Evolutionary conservation across 345 rosid genomes (phyloP).

Genomic region (Eucalyptus sp.): DNA sequence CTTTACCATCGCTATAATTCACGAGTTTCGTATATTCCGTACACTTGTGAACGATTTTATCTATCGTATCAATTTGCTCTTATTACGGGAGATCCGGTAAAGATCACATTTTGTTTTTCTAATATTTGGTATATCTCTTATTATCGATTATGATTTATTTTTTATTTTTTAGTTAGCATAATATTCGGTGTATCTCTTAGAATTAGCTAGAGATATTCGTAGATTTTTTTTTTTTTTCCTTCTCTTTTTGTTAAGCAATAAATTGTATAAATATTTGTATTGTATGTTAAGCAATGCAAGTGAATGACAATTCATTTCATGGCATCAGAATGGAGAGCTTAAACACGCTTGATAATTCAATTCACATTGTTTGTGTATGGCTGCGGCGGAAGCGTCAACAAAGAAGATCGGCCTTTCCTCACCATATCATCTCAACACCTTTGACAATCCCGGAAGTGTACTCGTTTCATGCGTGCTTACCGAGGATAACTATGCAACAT

Average conservation of each 20-base stretch:
- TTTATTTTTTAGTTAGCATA: not conserved
- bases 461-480: too few relatives aligned
- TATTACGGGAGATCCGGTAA: not conserved
- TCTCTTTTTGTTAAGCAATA: not conserved
- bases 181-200: not conserved
- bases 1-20: not conserved
- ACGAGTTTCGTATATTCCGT: not conserved
- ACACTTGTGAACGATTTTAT: not conserved
- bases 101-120: not conserved
- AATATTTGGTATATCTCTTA: not conserved
- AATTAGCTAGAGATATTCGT: not conserved
- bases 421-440: too few relatives aligned
- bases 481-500: too few relatives aligned
- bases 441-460: too few relatives aligned
- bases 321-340: too few relatives aligned
- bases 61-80: not conserved
- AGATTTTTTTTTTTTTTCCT: not conserved
- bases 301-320: not conserved
- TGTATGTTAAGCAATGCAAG: not conserved
- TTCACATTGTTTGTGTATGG: too few relatives aligned
- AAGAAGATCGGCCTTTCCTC: too few relatives aligned
- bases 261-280: not conserved
- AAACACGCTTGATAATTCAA: too few relatives aligned
- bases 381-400: too few relatives aligned
- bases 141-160: not conserved